Percentiles rank a stretch among this genome's conserved stretches.
phyloP scores from a whole-genome alignment of 805 yeast genomes.

The Monosporozyma unispora region DNA sequence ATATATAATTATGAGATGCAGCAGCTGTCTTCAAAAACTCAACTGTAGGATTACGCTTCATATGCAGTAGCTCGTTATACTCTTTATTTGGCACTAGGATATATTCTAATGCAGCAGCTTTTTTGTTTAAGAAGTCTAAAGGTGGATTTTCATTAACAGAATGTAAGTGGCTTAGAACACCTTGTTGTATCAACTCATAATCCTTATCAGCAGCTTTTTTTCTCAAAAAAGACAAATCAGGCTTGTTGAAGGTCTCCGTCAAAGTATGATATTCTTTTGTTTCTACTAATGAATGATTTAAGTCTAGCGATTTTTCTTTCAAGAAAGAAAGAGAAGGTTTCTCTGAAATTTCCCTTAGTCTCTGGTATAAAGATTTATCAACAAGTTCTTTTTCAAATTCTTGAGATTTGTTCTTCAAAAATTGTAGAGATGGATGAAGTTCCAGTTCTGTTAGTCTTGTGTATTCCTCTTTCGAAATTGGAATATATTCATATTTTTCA shows the following conservation, averaged over 20 bases:
- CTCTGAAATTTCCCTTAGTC: neutral
- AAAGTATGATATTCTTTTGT: neutral
- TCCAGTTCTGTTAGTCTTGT: constrained; percentile 2
- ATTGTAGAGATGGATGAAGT: constrained; percentile 15
- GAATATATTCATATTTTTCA: too few relatives aligned
- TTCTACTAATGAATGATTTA: neutral
- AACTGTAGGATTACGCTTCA: neutral
- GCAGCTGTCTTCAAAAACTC: constrained; percentile 1
- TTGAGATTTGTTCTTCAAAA: constrained; percentile 1
- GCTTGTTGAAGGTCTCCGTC: neutral
- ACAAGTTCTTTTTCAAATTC: constrained; percentile 8
- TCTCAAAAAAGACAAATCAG: neutral
- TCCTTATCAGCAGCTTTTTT: neutral
- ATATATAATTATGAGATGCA: neutral
- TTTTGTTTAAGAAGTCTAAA: neutral
- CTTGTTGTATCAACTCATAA: neutral
- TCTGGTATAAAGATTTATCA: neutral
- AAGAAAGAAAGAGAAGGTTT: neutral
- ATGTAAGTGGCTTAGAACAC: neutral
- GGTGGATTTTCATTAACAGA: neutral
- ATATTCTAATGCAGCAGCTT: neutral
- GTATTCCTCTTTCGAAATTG: neutral
- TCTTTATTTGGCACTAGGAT: neutral
- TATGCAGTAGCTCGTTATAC: neutral
- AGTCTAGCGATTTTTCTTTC: neutral